Base-by-base conservation (phyloP, 768 basidiomycete species). In the Nidularia pulvinata region DNA sequence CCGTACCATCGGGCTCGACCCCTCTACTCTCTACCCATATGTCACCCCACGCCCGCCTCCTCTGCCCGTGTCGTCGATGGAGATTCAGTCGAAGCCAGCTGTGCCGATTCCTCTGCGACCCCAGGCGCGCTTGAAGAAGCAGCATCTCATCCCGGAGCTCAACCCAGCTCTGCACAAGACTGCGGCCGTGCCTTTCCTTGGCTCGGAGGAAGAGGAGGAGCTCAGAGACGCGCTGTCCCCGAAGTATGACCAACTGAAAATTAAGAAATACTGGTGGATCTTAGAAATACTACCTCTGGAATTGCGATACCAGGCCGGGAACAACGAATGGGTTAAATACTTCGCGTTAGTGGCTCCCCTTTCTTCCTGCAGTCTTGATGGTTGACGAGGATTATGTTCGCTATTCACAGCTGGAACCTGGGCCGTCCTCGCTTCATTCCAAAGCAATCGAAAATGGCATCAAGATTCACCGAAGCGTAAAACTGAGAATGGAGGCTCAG, bases 191-290 rank as follows among this genome's bases (percentile, higher is more conserved):
- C 39, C 7, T 48, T 13, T 7, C 16, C 33, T 16, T 3, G 25
- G 25, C 25, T 64, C 58, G 14, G 75, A 85, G 56, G 83, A 83
- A 56, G 73, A 80, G n/a, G 76, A 83, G 53, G 84, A 87, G 33
- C 61, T 83, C 4, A 61, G 56, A 3, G 85, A 87, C 52, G 77
- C 78, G 9, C 52, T 80, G 11, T 69, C 69, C 33, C 78, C 73
- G 2, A 55, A 72, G 4, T 83, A 81, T 59, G 85, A 87, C 62
- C 74, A 83, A 54, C 75, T 89, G 7, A 46, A 46, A 10, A 35
- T 69, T 13, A 52, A 67, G 6, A 60, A 50, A 48, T 46, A 6
- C 6, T 88, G 86, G 87, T 88, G 87, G 86, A 50, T 80, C 33
- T 73, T 88, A 11, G 86, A 88, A 62, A 2, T 77, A 2, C 30